Evolutionary conservation across 2,329 filamentous ascomycete genomes (phyloP), one percentile per base, ranked within the genome.

Genomic region (Aspergillus puulaauensis): DNA sequence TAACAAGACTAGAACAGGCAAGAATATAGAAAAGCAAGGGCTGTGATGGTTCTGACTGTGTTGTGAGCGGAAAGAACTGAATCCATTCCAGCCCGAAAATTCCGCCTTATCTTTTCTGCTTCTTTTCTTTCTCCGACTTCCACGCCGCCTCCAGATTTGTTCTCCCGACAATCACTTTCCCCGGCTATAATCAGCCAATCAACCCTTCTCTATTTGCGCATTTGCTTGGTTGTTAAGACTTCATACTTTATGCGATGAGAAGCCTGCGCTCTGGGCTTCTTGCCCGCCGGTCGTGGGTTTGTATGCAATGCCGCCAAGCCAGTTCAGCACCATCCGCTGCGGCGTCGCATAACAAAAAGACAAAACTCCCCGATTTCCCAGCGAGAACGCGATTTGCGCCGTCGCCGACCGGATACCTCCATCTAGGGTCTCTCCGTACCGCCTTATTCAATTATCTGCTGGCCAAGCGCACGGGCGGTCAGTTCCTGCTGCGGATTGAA

Each of bases 381-480:
- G 86, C 86, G 58, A 82, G 91, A 72, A 91, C 95, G 17, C 88
- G 95, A 47, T 99, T 99, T 75, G 95, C 96, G 1, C 95, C 95
- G 0, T 98, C 95, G 1, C 95, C 95, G 0, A 99, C 95, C 0
- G 95, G 95, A 1, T 93, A 93, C 68, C 82, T 99, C 23, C 95
- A 99, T 75, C 81, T 99, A 12, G 95, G 95, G 4, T 96, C 93
- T 0, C 75, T 99, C 37, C 83, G 95, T 58, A 99, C 95, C 0
- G 96, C 96, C 0, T 77, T 99, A n/a, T 98, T 92, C 79, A 98
- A 96, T 69, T 97, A 93, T 65, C 79, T 99, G 4, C 82, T 96
- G n/a, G 93, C 95, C 0, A 90, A 88, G 68, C 86, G 89, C 3
- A 96, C 95, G 0, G 88, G 89, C 4, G 95, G 95, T 6, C 89